Base-by-base conservation (phyloP, 2,329 filamentous ascomycete species). In the Hypomyces perniciosus region DNA sequence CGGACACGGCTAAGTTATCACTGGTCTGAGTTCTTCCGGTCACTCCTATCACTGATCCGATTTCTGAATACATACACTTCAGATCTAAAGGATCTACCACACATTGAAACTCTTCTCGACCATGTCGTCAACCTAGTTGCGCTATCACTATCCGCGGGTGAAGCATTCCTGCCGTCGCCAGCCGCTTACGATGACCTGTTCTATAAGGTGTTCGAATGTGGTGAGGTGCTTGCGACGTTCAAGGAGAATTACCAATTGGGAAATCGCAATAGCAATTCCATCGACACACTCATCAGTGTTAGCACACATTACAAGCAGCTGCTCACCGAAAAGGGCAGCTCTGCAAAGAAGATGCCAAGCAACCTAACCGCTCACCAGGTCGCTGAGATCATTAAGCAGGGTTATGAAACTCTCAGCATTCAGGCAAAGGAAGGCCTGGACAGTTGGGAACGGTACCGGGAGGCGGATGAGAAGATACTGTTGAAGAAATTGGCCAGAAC, bases 131-230 rank as follows among this genome's bases (percentile, higher is more conserved):
- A 93, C 62, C 74, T 96, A 5, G 76, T 96, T 37, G 89, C 89
- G 1, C 79, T 96, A 37, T 88, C 89, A 2, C 76, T 99, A 6
- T 93, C 88, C 2, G 82, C 84, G 2, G 93, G 93, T 6, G 93
- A 97, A 66, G 84, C 87, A 2, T 97, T 99, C 69, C 77, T 99
- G 6, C 93, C 92, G 0, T 88, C 88, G 30, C 85, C 90, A 1
- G 81, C 87, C 13, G 85, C 89, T 2, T 97, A 97, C 68, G 93
- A 99, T 61, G 93, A 99, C 63, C 77, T 99, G 0, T 97, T 99
- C 72, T 99, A 99, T 80, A 99, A 99, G 71, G 80, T 97, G 2
- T 90, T 97, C 28, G 93, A 99, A 69, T 88, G 86, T 2, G 90
- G 91, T 8, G 89, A 95, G 44, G 79, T 89, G 9, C 78, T 97